Percentiles rank a stretch among this genome's conserved stretches.
phyloP scores from a whole-genome alignment of 768 basidiomycete genomes.

The Kwoniella heveanensis region DNA sequence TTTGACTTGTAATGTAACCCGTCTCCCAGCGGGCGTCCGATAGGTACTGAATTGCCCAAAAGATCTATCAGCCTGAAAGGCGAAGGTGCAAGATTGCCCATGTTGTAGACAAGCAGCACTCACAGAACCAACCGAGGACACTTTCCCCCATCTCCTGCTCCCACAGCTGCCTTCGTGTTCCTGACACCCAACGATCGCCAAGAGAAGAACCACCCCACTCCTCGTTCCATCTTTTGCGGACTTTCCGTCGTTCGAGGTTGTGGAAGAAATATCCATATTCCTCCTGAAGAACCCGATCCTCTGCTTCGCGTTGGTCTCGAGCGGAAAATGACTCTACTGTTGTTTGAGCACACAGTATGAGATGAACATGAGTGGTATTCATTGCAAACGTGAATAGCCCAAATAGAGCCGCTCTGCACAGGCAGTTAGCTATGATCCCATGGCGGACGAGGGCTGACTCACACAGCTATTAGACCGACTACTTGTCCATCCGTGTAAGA shows the following conservation, averaged over 20 bases:
- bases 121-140: constrained; percentile 75
- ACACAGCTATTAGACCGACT: constrained; percentile 75
- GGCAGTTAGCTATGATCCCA: background rate
- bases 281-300: constrained; percentile 61
- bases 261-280: constrained; percentile 64
- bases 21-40: constrained; percentile 51
- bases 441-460: constrained; percentile 55
- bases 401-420: constrained; percentile 63
- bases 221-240: constrained; percentile 64
- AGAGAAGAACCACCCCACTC: constrained; percentile 77
- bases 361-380: constrained; percentile 63
- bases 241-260: constrained; percentile 37
- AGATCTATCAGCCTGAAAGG: no score
- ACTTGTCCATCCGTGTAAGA: constrained; percentile 66
- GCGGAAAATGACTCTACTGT: constrained; percentile 76
- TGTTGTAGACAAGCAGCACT: constrained; percentile 36
- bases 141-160: constrained; percentile 76
- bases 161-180: constrained; percentile 68
- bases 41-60: no score
- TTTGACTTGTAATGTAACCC: constrained; percentile 50
- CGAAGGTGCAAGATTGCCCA: no score
- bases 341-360: constrained; percentile 68
- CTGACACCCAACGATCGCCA: constrained; percentile 87
- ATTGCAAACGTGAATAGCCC: constrained; percentile 69
- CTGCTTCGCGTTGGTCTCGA: constrained; percentile 67